Base-by-base conservation (phyloP, 1,284 basidiomycete species). In the Ganoderma resinaceum region DNA sequence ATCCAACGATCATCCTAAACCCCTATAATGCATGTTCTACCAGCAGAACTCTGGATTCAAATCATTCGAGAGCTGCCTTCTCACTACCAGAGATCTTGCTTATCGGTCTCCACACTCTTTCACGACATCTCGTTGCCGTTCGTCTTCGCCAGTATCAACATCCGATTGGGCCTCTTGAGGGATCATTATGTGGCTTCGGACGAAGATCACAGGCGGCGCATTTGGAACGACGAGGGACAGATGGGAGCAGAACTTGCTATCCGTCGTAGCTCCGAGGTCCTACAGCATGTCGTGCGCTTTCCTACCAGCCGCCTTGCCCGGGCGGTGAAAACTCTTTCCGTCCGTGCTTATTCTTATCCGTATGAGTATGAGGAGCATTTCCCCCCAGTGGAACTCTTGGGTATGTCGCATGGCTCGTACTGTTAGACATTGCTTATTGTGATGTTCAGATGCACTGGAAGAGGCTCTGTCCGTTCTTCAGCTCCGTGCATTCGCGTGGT, bases 71-170 rank as follows among this genome's bases (percentile, higher is more conserved):
- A 3, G 11, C 57, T 60, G 1, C 29, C 42, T 16, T 0, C 31
- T 7, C 57, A 52, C 14, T 57, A 65, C 33, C 23, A 40, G 42
- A 37, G 23, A 29, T 49, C 31, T 12, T 65, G 63, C 29, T 43
- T 65, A 9, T 52, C 59, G 11, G 63, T 65, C 14, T 65, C 63
- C 14, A 60, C 35, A 14, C n/a, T 31, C 8, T 46, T 43, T 8
- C 63, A 60, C 20, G 58, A 61, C 26, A 20, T 60, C 42, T 31
- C 63, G 7, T 16, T 65, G 29, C 26, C 33, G 9, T 16, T 29
- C 9, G 43, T 65, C 9, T 65, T 65, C 33, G 59, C 63, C 11
- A 26, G 35, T 18, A 35, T 65, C 57, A 61, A 43, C 3, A 4
- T 65, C 23, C 18, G 26, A 23, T 52, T 65, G n/a, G 63, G 63